Percentiles rank a stretch among this genome's conserved stretches.
Evolutionary conservation across 805 yeast species (phyloP).

Genomic region (Saccharomycopsis sp.): DNA sequence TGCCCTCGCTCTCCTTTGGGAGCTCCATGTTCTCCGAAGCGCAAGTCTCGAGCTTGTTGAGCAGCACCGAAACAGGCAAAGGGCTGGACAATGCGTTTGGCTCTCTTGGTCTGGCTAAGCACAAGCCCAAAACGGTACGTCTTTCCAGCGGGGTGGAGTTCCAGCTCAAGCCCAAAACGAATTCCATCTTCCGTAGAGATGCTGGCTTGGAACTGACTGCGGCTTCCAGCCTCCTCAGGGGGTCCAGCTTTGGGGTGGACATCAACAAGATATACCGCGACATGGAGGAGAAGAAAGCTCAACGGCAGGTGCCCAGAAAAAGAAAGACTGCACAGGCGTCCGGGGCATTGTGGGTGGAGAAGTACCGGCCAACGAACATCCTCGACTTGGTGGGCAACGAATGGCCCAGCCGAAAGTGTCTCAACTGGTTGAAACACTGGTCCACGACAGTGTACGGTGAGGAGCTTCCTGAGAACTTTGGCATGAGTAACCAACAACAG

Average conservation of each 20-base stretch:
- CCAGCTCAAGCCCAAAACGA: slow-evolving; percentile 11
- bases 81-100: too few species aligned
- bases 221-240: too few species aligned
- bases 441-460: slow-evolving; percentile 46
- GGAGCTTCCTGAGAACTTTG: slow-evolving; percentile 26
- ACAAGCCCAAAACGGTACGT: slow-evolving; percentile 6
- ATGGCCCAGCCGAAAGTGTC: slow-evolving; percentile 44
- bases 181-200: neutral
- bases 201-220: too few species aligned
- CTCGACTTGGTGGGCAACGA: slow-evolving; percentile 66
- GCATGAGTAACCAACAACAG: too few species aligned
- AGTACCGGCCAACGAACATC: slow-evolving; percentile 58
- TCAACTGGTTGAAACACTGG: slow-evolving; percentile 66
- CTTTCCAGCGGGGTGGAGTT: slow-evolving; percentile 7
- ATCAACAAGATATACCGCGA: slow-evolving; percentile 30
- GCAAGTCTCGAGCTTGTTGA: too few species aligned
- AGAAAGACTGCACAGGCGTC: neutral
- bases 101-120: slow-evolving; percentile 1
- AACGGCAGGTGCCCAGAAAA: neutral
- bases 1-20: too few species aligned
- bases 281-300: slow-evolving; percentile 22
- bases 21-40: too few species aligned
- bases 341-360: slow-evolving; percentile 43
- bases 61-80: too few species aligned
- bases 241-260: slow-evolving; percentile 34